Evolutionary conservation across 495 filamentous ascomycete species (phyloP).

Genomic region (Podospora pseudocomata): DNA sequence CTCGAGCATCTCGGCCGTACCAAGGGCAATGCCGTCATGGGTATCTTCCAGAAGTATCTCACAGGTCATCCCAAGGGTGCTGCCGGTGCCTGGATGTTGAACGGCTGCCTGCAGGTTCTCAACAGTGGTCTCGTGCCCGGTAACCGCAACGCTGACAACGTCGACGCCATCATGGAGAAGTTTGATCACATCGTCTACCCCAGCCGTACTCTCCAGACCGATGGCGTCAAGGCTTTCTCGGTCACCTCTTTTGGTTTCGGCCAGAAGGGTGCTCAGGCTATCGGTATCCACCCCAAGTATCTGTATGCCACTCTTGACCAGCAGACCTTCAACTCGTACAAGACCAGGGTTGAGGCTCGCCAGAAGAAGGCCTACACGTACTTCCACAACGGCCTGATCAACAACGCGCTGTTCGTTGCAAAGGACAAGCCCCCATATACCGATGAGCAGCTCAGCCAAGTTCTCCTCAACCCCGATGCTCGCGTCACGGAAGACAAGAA

Average conservation of each 20-base stretch:
- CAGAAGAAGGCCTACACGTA: conserved; percentile 98
- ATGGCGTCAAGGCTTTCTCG: conserved; percentile 96
- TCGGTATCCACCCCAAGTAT: conserved; percentile 95
- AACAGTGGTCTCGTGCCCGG: conserved; percentile 92
- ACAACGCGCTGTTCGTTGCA: conserved; percentile 94
- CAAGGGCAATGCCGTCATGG: conserved; percentile 93
- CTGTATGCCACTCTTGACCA: conserved; percentile 92
- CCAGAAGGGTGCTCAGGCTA: conserved; percentile 95
- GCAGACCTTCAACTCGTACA: conserved; percentile 76
- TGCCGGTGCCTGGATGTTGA: conserved; percentile 99
- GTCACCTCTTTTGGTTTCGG: conserved; percentile 99
- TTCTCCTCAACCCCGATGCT: conserved; percentile 93
- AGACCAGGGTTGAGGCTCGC: conserved; percentile 77
- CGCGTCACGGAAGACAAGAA: conserved; percentile 84
- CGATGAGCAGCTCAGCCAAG: conserved; percentile 74
- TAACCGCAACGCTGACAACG: conserved; percentile 97
- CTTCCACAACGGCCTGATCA: conserved; percentile 95
- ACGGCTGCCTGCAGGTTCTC: conserved; percentile 91
- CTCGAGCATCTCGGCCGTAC: conserved; percentile 88
- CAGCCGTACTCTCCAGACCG: conserved; percentile 90
- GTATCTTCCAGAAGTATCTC: conserved; percentile 99
- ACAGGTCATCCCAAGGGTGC: conserved; percentile 99
- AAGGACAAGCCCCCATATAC: conserved; percentile 88
- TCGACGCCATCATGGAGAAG: conserved; percentile 92
- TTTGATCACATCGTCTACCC: conserved; percentile 98